These are phyloP conservation scores for Stramenopiles sp. DNA, from an alignment of 352 stramenopile genomes.

Conservation along the genomic window DNA sequence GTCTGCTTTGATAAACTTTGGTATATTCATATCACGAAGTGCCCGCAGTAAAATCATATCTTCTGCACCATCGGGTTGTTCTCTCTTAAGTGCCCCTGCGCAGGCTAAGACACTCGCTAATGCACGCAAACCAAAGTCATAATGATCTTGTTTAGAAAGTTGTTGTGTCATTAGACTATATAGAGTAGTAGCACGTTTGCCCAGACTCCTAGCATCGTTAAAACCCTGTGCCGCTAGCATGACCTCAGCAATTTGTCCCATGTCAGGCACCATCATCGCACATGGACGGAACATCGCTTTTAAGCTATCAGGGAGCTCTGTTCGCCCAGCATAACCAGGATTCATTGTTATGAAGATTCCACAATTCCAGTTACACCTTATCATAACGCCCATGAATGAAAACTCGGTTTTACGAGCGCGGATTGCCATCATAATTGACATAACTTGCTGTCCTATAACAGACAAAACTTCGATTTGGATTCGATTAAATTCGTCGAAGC, in stretches of 20 bases:
- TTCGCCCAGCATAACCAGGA: conserved; percentile 65
- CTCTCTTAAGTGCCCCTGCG: conserved; percentile 68
- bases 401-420: conserved; percentile 68
- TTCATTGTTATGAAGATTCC: conserved; percentile 89
- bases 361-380: conserved; percentile 67
- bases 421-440: conserved; percentile 71
- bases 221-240: conserved; percentile 81
- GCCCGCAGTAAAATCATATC: conserved; percentile 82
- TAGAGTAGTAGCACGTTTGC: conserved; percentile 79
- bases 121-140: conserved; percentile 77
- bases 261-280: conserved; percentile 74
- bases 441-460: conserved; percentile 69
- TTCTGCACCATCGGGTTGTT: conserved; percentile 73
- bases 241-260: conserved; percentile 75
- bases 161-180: conserved; percentile 83
- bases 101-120: conserved; percentile 82
- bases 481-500: conserved; percentile 87
- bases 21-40: conserved; percentile 82
- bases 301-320: conserved; percentile 69
- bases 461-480: conserved; percentile 79
- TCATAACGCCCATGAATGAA: conserved; percentile 68
- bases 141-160: conserved; percentile 82
- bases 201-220: conserved; percentile 62
- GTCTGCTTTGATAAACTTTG: conserved; percentile 88
- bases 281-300: conserved; percentile 74